Percentiles rank a stretch among this genome's conserved stretches.
phyloP scores from a whole-genome alignment of 2,329 filamentous ascomycete species.

The Paraphoma sp. region DNA sequence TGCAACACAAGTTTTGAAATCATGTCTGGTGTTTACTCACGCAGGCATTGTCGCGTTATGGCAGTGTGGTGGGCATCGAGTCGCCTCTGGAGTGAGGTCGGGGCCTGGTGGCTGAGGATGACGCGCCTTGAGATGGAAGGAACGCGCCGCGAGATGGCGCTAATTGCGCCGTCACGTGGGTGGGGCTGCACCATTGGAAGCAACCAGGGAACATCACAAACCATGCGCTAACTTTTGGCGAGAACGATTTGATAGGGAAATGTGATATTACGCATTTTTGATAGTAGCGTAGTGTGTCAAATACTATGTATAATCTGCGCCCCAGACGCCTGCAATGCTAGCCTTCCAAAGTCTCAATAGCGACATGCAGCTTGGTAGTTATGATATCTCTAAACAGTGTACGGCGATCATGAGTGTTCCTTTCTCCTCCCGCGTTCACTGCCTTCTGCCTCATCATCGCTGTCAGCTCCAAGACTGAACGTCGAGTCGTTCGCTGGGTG shows the following conservation, averaged over 20 bases:
- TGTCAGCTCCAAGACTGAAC: slow-evolving; percentile 58
- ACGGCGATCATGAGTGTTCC: slow-evolving; percentile 27
- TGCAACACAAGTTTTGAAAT: not conserved
- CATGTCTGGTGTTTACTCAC: slow-evolving; percentile 27
- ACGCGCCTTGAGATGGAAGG: slow-evolving; percentile 35
- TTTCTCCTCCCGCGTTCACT: slow-evolving; percentile 41
- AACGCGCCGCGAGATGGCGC: slow-evolving; percentile 24
- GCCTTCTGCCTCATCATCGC: slow-evolving; percentile 44
- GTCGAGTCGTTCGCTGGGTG: slow-evolving; percentile 46
- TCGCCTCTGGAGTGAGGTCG: slow-evolving; percentile 28
- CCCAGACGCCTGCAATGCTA: slow-evolving; percentile 20
- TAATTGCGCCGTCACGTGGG: slow-evolving; percentile 12
- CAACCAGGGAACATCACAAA: not conserved
- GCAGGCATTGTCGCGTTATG: slow-evolving; percentile 41
- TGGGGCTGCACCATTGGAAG: not conserved
- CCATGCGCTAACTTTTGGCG: too few relatives aligned
- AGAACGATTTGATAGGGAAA: not conserved
- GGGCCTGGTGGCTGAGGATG: slow-evolving; percentile 35
- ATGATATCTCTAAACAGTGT: not conserved
- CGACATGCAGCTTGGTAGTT: not conserved
- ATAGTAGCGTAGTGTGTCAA: too few relatives aligned
- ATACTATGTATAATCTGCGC: slow-evolving; percentile 1
- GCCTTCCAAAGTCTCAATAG: slow-evolving; percentile 6
- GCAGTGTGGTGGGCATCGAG: slow-evolving; percentile 30
- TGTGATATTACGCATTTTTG: not conserved